Evolutionary conservation across 1,284 basidiomycete genomes (phyloP).

Genomic region (Leccinum angustisporum): DNA sequence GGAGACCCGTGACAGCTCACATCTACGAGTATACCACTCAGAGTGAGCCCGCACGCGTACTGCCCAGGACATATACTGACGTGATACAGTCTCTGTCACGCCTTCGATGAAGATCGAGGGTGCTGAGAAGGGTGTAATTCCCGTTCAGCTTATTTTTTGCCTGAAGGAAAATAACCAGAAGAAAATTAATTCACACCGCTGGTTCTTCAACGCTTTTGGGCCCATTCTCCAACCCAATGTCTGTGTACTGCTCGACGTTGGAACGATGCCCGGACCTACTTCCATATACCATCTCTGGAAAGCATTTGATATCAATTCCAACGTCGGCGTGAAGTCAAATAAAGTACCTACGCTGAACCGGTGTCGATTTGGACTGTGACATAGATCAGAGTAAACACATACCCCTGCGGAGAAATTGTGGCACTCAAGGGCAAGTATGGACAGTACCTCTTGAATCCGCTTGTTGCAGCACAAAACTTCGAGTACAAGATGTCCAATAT

Average conservation of each 20-base stretch:
- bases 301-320: constrained; percentile 93
- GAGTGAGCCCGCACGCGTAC: constrained; percentile 44
- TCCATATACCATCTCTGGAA: constrained; percentile 97
- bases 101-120: constrained; percentile 83
- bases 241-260: constrained; percentile 92
- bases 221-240: constrained; percentile 83
- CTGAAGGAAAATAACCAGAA: constrained; percentile 92
- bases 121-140: constrained; percentile 77
- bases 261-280: constrained; percentile 87
- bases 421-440: constrained; percentile 86
- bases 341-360: no score
- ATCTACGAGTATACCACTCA: constrained; percentile 95
- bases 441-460: constrained; percentile 76
- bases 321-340: no score
- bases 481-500: constrained; percentile 98
- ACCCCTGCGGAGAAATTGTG: constrained; percentile 97
- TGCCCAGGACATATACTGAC: constrained; percentile 12
- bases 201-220: constrained; percentile 90
- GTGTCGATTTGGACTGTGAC: no score
- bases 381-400: no score
- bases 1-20: constrained; percentile 85
- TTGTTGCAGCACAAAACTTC: constrained; percentile 91
- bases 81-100: constrained; percentile 70
- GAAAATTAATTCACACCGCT: constrained; percentile 93
- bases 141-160: constrained; percentile 93